Base-by-base conservation (phyloP, 2,329 filamentous ascomycete genomes). In the Aspergillus sclerotialis region DNA sequence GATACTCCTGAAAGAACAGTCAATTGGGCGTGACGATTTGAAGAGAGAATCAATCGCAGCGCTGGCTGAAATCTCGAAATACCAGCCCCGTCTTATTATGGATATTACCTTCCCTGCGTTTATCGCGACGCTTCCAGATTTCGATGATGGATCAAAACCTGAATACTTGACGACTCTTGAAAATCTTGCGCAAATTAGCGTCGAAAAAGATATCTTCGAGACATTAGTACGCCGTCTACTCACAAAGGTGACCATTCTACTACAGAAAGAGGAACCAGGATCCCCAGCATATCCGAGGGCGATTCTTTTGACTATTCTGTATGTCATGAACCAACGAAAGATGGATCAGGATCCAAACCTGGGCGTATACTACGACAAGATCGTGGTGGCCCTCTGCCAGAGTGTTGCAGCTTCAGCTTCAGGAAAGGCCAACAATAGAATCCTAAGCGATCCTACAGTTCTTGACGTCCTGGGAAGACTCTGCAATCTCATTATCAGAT, bases 31-130 rank as follows among this genome's bases (percentile, higher is more conserved):
- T 32, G 69, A 73, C 35, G 71, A 78, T 38, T 59, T 80, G 21
- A 76, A 76, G 42, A 66, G 71, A 38, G 69, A 74, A 40, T 75
- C 78, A 5, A 73, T 82, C 39, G 59, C 65, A 21, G 70, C 72
- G 15, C 64, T 84, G 28, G 68, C 75, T 4, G 71, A 78, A 21
- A 70, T 82, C 27, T 79, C 79, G 5, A 73, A 73, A 39, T 68
- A 76, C 39, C 79, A 78, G 46, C 75, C 78, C 12, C 68, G 72
- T 30, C 58, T 79, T 8, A 75, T 83, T 17, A 73, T 80, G 47
- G 72, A 80, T 30, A 77, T 78, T 37, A 76, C 78, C 0, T 76
- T 83, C 46, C 79, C 79, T 16, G 74, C 75, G 4, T 80, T 83
- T 50, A 70, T 82, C 56, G 76, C 78, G 3, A 72, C 74, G 25